Evolutionary conservation across 805 yeast genomes (phyloP), one percentile per base, ranked within the genome.

Genomic region (Suhomyces tanzawaensis): DNA sequence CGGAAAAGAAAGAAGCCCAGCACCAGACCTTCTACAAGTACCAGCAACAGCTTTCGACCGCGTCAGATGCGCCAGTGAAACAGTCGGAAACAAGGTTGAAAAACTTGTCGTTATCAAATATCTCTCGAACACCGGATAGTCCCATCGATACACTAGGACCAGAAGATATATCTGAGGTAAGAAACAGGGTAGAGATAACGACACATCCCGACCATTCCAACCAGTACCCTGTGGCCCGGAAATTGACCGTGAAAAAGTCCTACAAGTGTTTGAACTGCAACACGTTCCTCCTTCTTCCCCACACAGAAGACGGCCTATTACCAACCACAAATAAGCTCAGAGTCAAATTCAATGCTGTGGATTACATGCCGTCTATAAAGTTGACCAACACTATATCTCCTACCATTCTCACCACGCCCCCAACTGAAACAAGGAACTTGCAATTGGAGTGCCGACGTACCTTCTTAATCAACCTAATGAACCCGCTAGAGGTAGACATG

Each of bases 341-440:
- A 14, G 45, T 51, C 13, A 62, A 59, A 36, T 63, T 55, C 46
- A 54, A 58, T 34, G 70, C 71, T 3, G 40, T 55, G 5, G 72
- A 68, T 26, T 55, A 51, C 22, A 32, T 67, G 39, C 72, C 74
- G 13, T 41, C 46, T 4, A 35, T 65, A 1, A 47, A 40, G 26
- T 30, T 52, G 34, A 48, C 58, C n/a, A 48, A 51, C n/a, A 40
- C 40, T 6, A 12, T 38, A 15, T 21, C 39, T 33, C 27, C 40
- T 22, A 22, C 17, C 19, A 24, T 39, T 21, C 26, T 47, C 38
- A 17, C 29, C 3, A 44, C 45, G 4, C 27, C 32, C n/a, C 34
- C 43, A 3, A 26, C 25, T n/a, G 21, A 17, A 16, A 37, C 31
- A 12, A 40, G 40, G n/a, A 24, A n/a, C 2, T 27, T 49, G 15